Conservation (phyloP, 2,329 filamentous ascomycete species). For the Neoscytalidium dimidiatum region DNA sequence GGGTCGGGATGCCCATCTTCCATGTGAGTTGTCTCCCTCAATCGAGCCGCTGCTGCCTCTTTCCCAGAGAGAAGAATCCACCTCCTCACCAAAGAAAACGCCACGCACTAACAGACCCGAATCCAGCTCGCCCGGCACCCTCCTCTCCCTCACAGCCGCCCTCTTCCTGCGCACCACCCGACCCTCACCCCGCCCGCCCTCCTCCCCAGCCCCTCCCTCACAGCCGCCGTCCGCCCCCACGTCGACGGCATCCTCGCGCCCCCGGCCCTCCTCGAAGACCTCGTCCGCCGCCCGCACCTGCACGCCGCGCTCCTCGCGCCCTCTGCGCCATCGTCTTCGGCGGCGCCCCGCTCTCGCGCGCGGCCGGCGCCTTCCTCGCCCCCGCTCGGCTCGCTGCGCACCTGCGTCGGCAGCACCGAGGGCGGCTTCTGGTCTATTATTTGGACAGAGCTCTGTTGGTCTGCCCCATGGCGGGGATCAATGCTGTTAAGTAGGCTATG, state of each 20-base stretch:
- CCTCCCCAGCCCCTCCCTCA: slow-evolving; percentile 4
- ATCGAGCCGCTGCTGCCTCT: neutral
- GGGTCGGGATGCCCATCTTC: neutral
- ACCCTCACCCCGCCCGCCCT: slow-evolving; percentile 16
- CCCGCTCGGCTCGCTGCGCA: neutral
- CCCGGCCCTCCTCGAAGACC: neutral
- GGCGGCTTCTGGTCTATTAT: neutral
- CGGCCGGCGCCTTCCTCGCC: neutral
- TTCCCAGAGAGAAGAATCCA: too few species aligned
- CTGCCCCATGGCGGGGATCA: too few species aligned
- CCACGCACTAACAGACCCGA: neutral
- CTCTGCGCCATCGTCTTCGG: neutral
- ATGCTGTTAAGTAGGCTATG: too few species aligned
- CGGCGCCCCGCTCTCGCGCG: neutral
- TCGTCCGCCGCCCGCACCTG: neutral
- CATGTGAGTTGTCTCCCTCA: neutral
- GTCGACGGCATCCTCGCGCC: neutral
- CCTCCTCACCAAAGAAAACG: neutral
- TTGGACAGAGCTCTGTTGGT: too few species aligned
- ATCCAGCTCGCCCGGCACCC: neutral
- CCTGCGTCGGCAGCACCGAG: slow-evolving; percentile 1
- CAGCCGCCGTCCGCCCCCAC: neutral
- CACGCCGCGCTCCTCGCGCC: neutral
- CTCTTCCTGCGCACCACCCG: neutral
- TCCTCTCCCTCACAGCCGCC: neutral